These are phyloP conservation scores for Hirsutella thompsonii DNA, from an alignment of 2,329 filamentous ascomycete genomes.

Conservation along the genomic window DNA sequence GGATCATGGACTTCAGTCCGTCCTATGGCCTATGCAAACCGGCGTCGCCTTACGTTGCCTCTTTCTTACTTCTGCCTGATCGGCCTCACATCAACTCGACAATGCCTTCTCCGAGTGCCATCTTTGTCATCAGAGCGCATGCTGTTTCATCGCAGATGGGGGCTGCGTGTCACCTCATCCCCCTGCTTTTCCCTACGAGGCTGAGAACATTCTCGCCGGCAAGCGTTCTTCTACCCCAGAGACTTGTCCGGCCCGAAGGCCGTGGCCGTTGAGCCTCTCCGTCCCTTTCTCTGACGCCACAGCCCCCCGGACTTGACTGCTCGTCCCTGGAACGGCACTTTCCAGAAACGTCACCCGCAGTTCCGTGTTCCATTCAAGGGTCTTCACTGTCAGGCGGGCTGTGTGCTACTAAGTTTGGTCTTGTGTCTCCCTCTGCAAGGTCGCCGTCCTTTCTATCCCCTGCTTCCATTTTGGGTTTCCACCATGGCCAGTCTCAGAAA, in stretches of 20 bases:
- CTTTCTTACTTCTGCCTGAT: constrained; percentile 4
- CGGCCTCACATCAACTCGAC: constrained; percentile 2
- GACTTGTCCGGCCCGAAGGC: constrained; percentile 1
- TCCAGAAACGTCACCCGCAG: constrained; percentile 18
- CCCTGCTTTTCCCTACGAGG: constrained; percentile 8
- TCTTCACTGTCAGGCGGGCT: constrained; percentile 25
- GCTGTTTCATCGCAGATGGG: constrained; percentile 11
- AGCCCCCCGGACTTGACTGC: constrained; percentile 4
- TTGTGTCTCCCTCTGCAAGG: constrained; percentile 11
- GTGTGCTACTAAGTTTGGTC: constrained; percentile 33
- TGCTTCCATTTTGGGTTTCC: constrained; percentile 26
- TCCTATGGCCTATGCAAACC: too few relatives aligned
- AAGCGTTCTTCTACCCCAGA: constrained; percentile 3
- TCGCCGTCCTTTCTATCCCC: constrained; percentile 13
- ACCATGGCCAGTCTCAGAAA: constrained; percentile 42
- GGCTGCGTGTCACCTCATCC: constrained; percentile 8
- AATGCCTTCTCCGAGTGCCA: constrained; percentile 4
- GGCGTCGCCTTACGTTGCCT: not conserved
- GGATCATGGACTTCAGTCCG: constrained; percentile 3
- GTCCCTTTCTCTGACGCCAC: constrained; percentile 8
- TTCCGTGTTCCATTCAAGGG: constrained; percentile 10
- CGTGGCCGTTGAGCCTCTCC: constrained; percentile 3
- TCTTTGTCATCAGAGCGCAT: constrained; percentile 6
- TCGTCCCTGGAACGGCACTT: constrained; percentile 15
- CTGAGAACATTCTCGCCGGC: constrained; percentile 5